Conservation (phyloP, 1,284 basidiomycete genomes). For the Leccinum subspadiceum region DNA sequence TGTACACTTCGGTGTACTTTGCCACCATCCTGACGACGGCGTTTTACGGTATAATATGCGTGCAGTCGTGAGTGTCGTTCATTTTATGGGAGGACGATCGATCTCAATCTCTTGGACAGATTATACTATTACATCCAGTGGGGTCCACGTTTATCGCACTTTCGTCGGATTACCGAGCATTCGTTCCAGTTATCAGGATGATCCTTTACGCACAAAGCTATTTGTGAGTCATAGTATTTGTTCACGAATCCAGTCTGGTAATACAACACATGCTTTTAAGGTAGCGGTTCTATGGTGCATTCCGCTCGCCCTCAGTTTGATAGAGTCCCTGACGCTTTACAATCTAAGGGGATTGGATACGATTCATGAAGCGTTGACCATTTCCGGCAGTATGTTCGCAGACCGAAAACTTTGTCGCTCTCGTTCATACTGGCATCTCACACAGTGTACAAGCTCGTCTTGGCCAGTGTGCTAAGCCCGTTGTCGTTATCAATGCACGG, state of each 20-base stretch:
- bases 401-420: background rate
- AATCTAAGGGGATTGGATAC: background rate
- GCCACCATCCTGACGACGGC: background rate
- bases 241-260: background rate
- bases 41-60: background rate
- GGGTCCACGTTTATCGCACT: background rate
- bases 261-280: background rate
- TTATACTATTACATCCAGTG: constrained; percentile 1
- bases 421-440: background rate
- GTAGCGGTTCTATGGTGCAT: background rate
- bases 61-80: constrained; percentile 3
- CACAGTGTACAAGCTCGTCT: constrained; percentile 18
- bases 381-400: background rate
- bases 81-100: background rate
- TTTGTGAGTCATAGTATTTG: background rate
- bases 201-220: background rate
- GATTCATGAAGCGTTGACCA: background rate
- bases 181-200: background rate
- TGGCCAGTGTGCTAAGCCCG: constrained; percentile 3
- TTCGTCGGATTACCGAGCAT: background rate
- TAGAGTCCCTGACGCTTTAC: background rate
- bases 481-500: background rate
- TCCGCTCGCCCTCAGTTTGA: background rate
- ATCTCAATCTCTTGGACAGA: background rate
- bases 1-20: background rate